Conservation (phyloP, 805 yeast genomes). For the Kazachstania taianensis region DNA sequence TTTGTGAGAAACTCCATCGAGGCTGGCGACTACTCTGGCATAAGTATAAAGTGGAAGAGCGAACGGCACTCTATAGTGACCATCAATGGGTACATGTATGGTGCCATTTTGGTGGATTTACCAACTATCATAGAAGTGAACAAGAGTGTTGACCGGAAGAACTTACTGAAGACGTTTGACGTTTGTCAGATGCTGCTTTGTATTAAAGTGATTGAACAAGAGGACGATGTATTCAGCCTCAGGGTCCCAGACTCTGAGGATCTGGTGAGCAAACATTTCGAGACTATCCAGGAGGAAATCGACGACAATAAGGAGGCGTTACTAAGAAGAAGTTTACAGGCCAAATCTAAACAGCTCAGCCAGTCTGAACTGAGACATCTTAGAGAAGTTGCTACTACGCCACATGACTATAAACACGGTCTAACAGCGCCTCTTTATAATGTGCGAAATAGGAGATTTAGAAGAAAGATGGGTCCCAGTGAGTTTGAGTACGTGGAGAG, state of each 20-base stretch:
- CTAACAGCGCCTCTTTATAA: constrained; percentile 70
- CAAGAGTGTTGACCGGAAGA: constrained; percentile 78
- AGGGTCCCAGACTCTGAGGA: constrained; percentile 36
- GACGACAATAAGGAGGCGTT: constrained; percentile 16
- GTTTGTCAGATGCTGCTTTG: constrained; percentile 78
- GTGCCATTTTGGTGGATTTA: constrained; percentile 77
- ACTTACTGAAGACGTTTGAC: constrained; percentile 78
- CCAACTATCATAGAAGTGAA: constrained; percentile 83
- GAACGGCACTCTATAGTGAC: constrained; percentile 66
- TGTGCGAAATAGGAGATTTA: constrained; percentile 58
- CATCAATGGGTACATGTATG: constrained; percentile 60
- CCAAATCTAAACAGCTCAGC: constrained; percentile 21
- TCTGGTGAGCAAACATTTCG: constrained; percentile 25
- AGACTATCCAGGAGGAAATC: constrained; percentile 22
- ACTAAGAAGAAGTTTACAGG: constrained; percentile 12
- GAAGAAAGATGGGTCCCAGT: constrained; percentile 57
- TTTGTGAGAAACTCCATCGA: constrained; percentile 68
- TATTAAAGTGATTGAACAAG: constrained; percentile 40
- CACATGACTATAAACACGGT: constrained; percentile 56
- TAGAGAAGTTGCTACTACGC: constrained; percentile 17
- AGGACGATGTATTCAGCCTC: constrained; percentile 37
- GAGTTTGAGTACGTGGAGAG: constrained; percentile 71
- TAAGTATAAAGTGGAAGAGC: constrained; percentile 76
- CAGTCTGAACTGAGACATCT: constrained; percentile 21
- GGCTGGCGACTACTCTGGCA: constrained; percentile 59